Percentiles rank a stretch among this genome's conserved stretches.
phyloP scores from a whole-genome alignment of 2,329 filamentous ascomycete species.

The Cladosporium sp. region DNA sequence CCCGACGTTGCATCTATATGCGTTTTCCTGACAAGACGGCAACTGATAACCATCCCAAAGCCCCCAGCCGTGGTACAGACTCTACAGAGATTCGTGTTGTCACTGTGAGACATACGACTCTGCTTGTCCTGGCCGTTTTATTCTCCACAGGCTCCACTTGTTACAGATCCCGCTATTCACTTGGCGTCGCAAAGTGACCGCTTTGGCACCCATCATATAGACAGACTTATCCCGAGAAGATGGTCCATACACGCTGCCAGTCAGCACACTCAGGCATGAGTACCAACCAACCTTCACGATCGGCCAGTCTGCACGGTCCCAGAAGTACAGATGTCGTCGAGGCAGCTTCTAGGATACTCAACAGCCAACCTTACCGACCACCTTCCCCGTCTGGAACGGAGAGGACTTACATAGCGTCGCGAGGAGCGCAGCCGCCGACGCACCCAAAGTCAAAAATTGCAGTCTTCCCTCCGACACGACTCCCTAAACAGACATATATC shows the following conservation, averaged over 20 bases:
- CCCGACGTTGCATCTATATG: background rate
- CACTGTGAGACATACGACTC: slow-evolving; percentile 4
- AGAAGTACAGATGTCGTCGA: slow-evolving; percentile 14
- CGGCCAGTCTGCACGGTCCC: slow-evolving; percentile 5
- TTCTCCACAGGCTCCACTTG: slow-evolving; percentile 13
- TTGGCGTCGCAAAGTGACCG: slow-evolving; percentile 5
- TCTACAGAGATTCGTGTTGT: background rate
- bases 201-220: slow-evolving; percentile 4
- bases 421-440: slow-evolving; percentile 1
- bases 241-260: background rate
- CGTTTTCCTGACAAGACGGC: background rate
- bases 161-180: slow-evolving; percentile 3
- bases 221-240: background rate
- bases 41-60: background rate
- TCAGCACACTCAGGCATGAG: slow-evolving; percentile 9
- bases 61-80: background rate
- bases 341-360: slow-evolving; percentile 9
- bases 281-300: background rate
- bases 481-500: background rate
- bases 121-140: background rate
- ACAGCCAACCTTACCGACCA: background rate
- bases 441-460: slow-evolving; percentile 2
- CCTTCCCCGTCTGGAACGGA: slow-evolving; percentile 11
- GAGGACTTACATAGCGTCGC: slow-evolving; percentile 1
- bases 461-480: slow-evolving; percentile 6